Evolutionary conservation across 768 basidiomycete species (phyloP).

Genomic region (Pleurotus cornucopiae): DNA sequence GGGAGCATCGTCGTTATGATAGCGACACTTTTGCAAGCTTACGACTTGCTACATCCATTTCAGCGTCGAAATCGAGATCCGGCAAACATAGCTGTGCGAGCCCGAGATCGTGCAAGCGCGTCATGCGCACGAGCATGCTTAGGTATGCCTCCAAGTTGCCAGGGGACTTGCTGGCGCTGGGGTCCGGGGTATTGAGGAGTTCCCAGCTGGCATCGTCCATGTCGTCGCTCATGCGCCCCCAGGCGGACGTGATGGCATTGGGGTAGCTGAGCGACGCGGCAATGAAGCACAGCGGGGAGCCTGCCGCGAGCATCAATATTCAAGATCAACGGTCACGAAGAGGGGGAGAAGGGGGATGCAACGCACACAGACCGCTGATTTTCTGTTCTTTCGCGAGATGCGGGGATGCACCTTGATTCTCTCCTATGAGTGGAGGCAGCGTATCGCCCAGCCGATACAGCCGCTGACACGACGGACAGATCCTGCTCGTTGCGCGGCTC

Average conservation of each 20-base stretch:
- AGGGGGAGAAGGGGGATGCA: not conserved
- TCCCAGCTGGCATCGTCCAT: conserved; percentile 66
- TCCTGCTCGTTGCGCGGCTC: conserved; percentile 61
- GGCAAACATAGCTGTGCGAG: conserved; percentile 59
- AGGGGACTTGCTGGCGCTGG: conserved; percentile 21
- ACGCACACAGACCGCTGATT: conserved; percentile 76
- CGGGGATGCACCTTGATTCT: conserved; percentile 26
- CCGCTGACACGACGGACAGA: conserved; percentile 77
- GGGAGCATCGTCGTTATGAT: not conserved
- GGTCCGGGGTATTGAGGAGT: conserved; percentile 43
- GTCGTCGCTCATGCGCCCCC: conserved; percentile 67
- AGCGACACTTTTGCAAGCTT: conserved; percentile 1
- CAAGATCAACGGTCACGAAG: not conserved
- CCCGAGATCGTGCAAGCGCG: conserved; percentile 68
- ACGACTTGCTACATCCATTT: not conserved
- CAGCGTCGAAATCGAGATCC: conserved; percentile 6
- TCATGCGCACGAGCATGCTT: conserved; percentile 72
- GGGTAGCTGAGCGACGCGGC: conserved; percentile 66
- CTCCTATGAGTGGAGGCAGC: conserved; percentile 38
- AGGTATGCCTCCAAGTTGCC: conserved; percentile 31
- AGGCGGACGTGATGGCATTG: conserved; percentile 56
- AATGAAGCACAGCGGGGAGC: conserved; percentile 75
- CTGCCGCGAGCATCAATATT: conserved; percentile 29
- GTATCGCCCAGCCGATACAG: conserved; percentile 68
- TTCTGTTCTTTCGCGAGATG: conserved; percentile 56